Evolutionary conservation across 208 protist species (phyloP), one percentile per base, ranked within the genome.

Genomic region (Trypanosoma grayi): DNA sequence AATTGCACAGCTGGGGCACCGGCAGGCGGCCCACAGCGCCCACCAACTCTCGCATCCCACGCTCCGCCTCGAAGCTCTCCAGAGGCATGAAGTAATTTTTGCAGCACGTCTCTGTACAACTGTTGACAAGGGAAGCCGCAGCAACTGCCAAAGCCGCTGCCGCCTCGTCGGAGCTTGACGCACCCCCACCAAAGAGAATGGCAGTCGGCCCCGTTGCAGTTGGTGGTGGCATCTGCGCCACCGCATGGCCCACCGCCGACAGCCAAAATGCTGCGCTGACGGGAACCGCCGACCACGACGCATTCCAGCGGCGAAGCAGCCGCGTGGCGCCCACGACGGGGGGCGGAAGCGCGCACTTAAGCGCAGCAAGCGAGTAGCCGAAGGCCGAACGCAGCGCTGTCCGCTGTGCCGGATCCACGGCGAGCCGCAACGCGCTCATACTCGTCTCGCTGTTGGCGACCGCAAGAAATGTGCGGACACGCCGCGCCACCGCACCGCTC

Each of bases 251-350:
- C 4, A 89, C 56, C 4, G 73, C 65, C 2, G 85, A 92, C 0
- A 89, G 60, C 81, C 81, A 89, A 51, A 92, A 92, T 6, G 74
- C 68, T 24, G 65, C 69, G 11, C 71, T 67, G 25, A 65, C 43
- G 10, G 45, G 39, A 24, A 11, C n/a, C 18, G 28, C 13, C 25
- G 36, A 48, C 36, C 59, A 50, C 44, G 16, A 13, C 4, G 52
- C 25, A 44, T 79, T 71, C 79, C 76, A 85, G 31, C 24, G 39
- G 10, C 75, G 74, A 45, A 92, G 41, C 2, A 79, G 47, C 2
- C 57, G 71, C 4, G 77, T 76, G 5, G 79, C 66, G 16, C 11
- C 10, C 18, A 84, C 47, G 44, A 83, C 63, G 1, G 74, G 50
- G 4, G n/a, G 34, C 9, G 86, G 83, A 52, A 93, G 59, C 2